phyloP scores from a whole-genome alignment of 257 asterid genomes.

The Solanum chiquidenum region DNA sequence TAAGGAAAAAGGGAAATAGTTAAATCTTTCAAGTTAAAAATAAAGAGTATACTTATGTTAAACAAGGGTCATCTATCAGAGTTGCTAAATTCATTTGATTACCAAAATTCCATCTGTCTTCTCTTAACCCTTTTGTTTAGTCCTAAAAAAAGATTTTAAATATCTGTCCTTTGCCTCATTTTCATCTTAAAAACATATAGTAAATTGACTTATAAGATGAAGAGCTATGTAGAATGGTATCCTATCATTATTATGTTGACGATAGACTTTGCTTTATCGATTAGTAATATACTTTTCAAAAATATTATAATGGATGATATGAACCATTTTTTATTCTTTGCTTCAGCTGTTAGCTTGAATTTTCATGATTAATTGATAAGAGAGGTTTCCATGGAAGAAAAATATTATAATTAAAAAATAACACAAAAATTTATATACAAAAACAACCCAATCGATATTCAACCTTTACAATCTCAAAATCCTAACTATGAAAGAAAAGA shows the following conservation, averaged over 20 bases:
- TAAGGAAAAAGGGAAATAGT: background rate
- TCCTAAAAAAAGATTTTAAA: background rate
- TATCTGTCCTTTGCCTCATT: background rate
- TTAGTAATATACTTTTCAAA: slow-evolving; percentile 55
- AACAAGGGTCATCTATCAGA: background rate
- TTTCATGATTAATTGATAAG: too few relatives aligned
- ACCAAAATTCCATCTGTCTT: background rate
- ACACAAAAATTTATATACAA: too few relatives aligned
- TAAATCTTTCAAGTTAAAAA: background rate
- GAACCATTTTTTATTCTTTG: slow-evolving; percentile 12
- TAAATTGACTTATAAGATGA: slow-evolving; percentile 10
- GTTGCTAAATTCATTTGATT: background rate
- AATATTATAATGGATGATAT: slow-evolving; percentile 39
- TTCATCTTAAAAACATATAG: background rate
- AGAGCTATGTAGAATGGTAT: slow-evolving; percentile 29
- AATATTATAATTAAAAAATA: too few relatives aligned
- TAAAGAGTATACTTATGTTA: background rate
- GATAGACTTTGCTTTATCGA: slow-evolving; percentile 45
- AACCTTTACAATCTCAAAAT: too few relatives aligned
- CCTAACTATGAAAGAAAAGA: too few relatives aligned
- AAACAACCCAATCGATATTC: too few relatives aligned
- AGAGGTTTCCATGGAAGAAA: too few relatives aligned
- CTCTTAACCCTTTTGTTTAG: background rate
- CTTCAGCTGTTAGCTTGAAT: too few relatives aligned
- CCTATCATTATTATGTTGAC: slow-evolving; percentile 41